Percentiles rank a stretch among this genome's conserved stretches.
These are phyloP conservation scores for Trichoderma hamatum DNA, from an alignment of 2,329 filamentous ascomycete genomes.

Conservation along the genomic window DNA sequence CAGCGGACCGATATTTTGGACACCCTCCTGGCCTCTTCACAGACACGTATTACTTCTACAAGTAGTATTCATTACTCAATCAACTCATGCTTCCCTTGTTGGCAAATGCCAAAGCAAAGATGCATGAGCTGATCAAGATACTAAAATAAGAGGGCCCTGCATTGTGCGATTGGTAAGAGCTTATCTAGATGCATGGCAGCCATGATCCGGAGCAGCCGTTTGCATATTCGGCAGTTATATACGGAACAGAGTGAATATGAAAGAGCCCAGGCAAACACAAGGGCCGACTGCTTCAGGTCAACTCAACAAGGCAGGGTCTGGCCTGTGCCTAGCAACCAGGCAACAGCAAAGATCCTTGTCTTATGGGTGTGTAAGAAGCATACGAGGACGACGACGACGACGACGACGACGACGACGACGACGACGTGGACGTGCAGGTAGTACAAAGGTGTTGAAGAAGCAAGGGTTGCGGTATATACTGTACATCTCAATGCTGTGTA, in stretches of 20 bases:
- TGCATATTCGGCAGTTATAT: background rate
- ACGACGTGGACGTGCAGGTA: background rate
- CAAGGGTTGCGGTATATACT: background rate
- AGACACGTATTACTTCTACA: background rate
- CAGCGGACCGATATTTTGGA: background rate
- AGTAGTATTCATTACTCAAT: background rate
- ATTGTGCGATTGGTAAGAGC: slow-evolving; percentile 5
- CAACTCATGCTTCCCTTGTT: background rate
- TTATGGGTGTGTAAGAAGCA: background rate
- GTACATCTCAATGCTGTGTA: background rate
- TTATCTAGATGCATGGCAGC: background rate
- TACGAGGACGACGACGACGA: too few relatives aligned
- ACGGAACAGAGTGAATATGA: too few relatives aligned
- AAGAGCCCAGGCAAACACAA: too few relatives aligned
- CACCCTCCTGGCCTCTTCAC: background rate
- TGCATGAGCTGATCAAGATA: background rate
- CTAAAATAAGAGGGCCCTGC: background rate
- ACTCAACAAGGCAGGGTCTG: too few relatives aligned
- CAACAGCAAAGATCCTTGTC: background rate
- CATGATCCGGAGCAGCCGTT: background rate
- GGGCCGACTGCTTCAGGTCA: background rate
- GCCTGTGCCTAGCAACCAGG: background rate
- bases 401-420: too few relatives aligned
- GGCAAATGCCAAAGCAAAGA: background rate
- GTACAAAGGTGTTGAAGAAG: too few relatives aligned